Conservation (phyloP, 768 basidiomycete species). For the Dentipellis sp. region DNA sequence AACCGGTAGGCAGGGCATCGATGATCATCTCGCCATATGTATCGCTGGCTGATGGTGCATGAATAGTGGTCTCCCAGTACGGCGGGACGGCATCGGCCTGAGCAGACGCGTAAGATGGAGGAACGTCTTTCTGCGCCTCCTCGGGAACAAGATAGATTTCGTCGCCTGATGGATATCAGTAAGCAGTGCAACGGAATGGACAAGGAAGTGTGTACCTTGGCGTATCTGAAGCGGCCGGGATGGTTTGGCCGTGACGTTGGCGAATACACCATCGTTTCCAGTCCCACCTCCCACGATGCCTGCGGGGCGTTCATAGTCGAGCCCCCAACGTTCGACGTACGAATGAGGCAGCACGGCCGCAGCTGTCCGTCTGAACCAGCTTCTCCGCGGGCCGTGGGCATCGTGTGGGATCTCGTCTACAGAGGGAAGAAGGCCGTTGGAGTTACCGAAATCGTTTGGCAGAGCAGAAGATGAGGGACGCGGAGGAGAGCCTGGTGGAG, state of each 20-base stretch:
- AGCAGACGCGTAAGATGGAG: constrained; percentile 88
- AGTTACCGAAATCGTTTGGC: constrained; percentile 66
- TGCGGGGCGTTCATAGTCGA: constrained; percentile 28
- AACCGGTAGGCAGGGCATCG: constrained; percentile 78
- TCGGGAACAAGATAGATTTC: constrained; percentile 75
- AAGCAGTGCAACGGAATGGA: background rate
- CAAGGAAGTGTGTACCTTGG: constrained; percentile 38
- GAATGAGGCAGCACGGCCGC: constrained; percentile 46
- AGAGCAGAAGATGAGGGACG: constrained; percentile 51
- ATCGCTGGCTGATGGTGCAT: constrained; percentile 68
- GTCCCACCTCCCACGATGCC: constrained; percentile 55
- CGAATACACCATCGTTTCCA: constrained; percentile 88
- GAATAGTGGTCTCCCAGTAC: constrained; percentile 97
- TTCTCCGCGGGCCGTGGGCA: constrained; percentile 21
- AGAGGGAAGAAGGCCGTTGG: constrained; percentile 59
- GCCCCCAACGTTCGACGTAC: constrained; percentile 36
- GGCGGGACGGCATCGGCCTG: constrained; percentile 94
- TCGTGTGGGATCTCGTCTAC: constrained; percentile 22
- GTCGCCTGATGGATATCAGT: constrained; percentile 38
- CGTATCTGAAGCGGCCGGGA: constrained; percentile 46
- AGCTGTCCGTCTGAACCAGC: constrained; percentile 51
- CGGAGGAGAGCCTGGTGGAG: constrained; percentile 80
- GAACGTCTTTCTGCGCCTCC: constrained; percentile 71
- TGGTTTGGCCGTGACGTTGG: constrained; percentile 89
- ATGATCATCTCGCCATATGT: constrained; percentile 76